A percentile compares a stretch with the other conserved stretches of the same genome.
Conservation (phyloP, 257 asterid genomes). For the Solanum infundibuliforme region DNA sequence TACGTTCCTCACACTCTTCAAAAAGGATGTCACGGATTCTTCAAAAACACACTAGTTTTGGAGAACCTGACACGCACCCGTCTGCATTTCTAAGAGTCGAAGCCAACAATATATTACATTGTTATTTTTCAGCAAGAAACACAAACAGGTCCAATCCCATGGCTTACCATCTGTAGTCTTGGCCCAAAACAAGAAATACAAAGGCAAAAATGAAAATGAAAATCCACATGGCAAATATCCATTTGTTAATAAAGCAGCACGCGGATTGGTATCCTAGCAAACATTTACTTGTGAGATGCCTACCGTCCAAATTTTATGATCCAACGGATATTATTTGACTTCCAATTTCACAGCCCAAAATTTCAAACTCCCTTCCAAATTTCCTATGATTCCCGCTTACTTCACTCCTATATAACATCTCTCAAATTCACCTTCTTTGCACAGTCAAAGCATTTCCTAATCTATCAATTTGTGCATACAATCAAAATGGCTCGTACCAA, state of each 20-base stretch:
- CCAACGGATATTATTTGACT: neutral
- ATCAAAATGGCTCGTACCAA: conserved; percentile 52
- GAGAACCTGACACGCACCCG: too few species aligned
- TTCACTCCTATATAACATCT: neutral
- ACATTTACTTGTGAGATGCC: neutral
- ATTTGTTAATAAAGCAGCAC: neutral
- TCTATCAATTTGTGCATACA: neutral
- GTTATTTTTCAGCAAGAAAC: neutral
- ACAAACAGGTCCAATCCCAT: neutral
- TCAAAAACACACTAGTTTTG: too few species aligned
- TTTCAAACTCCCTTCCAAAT: conserved; percentile 7
- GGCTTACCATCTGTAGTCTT: neutral
- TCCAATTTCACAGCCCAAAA: neutral
- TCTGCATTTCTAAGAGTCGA: too few species aligned
- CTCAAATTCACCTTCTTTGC: neutral
- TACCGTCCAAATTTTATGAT: neutral
- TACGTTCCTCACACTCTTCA: neutral
- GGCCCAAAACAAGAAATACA: neutral
- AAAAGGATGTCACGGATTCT: too few species aligned
- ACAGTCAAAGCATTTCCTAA: neutral
- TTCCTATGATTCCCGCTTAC: conserved; percentile 16
- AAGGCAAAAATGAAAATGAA: neutral
- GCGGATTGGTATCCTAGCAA: neutral
- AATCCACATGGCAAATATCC: neutral
- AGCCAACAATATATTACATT: too few species aligned